phyloP scores from a whole-genome alignment of 2,329 filamentous ascomycete genomes.

The Aureobasidium sp. region DNA sequence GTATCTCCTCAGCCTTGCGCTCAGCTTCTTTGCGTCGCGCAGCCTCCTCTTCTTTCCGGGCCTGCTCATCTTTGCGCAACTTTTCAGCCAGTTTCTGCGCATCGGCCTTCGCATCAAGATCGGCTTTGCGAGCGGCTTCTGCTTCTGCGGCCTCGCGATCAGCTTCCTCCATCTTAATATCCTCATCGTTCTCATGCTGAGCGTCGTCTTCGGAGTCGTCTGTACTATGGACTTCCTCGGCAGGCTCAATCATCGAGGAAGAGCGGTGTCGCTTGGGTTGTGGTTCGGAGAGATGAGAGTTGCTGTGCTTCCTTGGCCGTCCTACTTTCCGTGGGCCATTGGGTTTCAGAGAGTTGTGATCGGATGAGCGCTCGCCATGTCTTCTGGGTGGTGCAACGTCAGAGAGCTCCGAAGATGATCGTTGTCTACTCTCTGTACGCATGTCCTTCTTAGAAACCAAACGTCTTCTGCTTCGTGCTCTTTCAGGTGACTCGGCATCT shows the following conservation, averaged over 20 bases:
- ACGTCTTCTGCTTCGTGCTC: slow-evolving; percentile 21
- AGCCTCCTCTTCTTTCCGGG: slow-evolving; percentile 17
- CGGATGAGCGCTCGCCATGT: slow-evolving; percentile 17
- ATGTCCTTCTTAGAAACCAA: slow-evolving; percentile 31
- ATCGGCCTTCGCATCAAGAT: slow-evolving; percentile 18
- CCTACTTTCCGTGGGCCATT: slow-evolving; percentile 23
- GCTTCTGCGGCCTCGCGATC: slow-evolving; percentile 20
- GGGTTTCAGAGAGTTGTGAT: slow-evolving; percentile 22
- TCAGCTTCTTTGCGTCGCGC: slow-evolving; percentile 19
- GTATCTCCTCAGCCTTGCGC: slow-evolving; percentile 22
- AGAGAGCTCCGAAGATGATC: slow-evolving; percentile 24
- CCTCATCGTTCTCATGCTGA: slow-evolving; percentile 16
- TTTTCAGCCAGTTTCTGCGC: slow-evolving; percentile 22
- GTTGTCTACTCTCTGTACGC: slow-evolving; percentile 26
- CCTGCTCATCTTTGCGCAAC: slow-evolving; percentile 23
- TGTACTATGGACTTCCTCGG: slow-evolving; percentile 22
- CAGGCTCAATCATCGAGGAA: slow-evolving; percentile 22
- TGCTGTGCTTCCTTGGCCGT: slow-evolving; percentile 25
- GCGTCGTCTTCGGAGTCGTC: slow-evolving; percentile 15
- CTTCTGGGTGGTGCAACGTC: slow-evolving; percentile 22
- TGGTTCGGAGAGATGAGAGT: slow-evolving; percentile 20
- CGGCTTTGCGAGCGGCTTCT: slow-evolving; percentile 19
- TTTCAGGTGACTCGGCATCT: slow-evolving; percentile 16
- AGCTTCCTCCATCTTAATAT: slow-evolving; percentile 18
- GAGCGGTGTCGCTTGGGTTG: slow-evolving; percentile 23